Base-by-base conservation (phyloP, 2,329 filamentous ascomycete species). In the Penicillium hesseltinei region DNA sequence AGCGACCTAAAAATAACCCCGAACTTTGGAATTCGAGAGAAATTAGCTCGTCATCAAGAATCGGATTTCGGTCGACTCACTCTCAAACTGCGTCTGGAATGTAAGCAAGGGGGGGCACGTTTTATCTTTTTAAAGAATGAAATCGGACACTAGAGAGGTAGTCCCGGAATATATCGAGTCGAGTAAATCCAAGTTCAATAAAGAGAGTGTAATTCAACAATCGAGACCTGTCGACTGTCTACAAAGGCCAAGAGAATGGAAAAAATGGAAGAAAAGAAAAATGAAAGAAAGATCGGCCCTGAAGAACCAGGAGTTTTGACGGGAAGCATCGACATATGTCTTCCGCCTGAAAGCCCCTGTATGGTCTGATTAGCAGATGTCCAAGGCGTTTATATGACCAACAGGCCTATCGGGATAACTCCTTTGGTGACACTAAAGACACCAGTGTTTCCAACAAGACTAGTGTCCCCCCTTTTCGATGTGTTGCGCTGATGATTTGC, bases 361-460 rank as follows among this genome's bases (percentile, higher is more conserved):
- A 51, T 56, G 38, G 52, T 27, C 38, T 55, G 52, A 54, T 48
- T 23, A n/a, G 17, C 45, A 23, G 21, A 4, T 44, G 38, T 38
- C 36, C 29, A 25, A 51, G 33, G 53, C 53, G 58, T 49, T 48
- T 42, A 38, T 27, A 36, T 25, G 17, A 4, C 39, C 15, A 7
- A 27, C 4, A 36, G 38, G 27, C 63, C 63, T 63, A 63, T 64
- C 62, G 57, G 55, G 21, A 52, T 8, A 23, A 33, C 55, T 57
- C 56, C 57, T 51, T 21, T 23, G 8, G 45, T 55, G 47, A 51
- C 39, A 42, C 60, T 49, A 57, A 52, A 39, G 33, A n/a, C 45
- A 27, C 57, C 57, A 44, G 55, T 54, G 63, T 64, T 66, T 59
- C 61, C 44, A 43, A 58, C 13, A n/a, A 51, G 54, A 17, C 36